These are phyloP conservation scores for Leccinum broughii DNA, from an alignment of 768 basidiomycete genomes.

Conservation along the genomic window DNA sequence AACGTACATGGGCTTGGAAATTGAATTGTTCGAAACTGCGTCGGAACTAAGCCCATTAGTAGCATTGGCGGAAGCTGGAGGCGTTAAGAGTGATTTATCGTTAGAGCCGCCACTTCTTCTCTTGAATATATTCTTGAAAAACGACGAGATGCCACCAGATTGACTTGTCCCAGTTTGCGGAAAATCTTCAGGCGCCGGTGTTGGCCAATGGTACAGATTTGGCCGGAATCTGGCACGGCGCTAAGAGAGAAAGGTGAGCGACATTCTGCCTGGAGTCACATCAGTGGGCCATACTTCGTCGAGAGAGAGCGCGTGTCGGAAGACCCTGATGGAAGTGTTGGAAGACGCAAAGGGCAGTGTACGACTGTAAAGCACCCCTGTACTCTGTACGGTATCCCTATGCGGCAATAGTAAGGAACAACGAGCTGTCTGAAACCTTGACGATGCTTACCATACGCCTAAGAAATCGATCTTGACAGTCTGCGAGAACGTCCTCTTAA, in stretches of 20 bases:
- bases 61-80: not conserved
- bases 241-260: constrained; percentile 35
- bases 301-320: constrained; percentile 76
- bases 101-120: not conserved
- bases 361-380: constrained; percentile 60
- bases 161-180: not conserved
- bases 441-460: constrained; percentile 63
- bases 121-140: not conserved
- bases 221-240: constrained; percentile 67
- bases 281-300: constrained; percentile 55
- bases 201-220: constrained; percentile 55
- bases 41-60: not conserved
- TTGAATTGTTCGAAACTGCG: not conserved
- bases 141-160: not conserved
- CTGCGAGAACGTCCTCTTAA: constrained; percentile 71
- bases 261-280: not conserved
- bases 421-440: not conserved
- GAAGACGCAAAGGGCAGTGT: constrained; percentile 67
- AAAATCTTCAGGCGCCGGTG: constrained; percentile 2
- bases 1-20: not conserved
- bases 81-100: not conserved
- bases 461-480: constrained; percentile 75
- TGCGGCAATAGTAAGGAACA: constrained; percentile 5
- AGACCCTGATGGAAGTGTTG: constrained; percentile 63
- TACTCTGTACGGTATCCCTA: constrained; percentile 81